Conservation (phyloP, 208 protist species). For the Acanthamoeba castellanii region DNA sequence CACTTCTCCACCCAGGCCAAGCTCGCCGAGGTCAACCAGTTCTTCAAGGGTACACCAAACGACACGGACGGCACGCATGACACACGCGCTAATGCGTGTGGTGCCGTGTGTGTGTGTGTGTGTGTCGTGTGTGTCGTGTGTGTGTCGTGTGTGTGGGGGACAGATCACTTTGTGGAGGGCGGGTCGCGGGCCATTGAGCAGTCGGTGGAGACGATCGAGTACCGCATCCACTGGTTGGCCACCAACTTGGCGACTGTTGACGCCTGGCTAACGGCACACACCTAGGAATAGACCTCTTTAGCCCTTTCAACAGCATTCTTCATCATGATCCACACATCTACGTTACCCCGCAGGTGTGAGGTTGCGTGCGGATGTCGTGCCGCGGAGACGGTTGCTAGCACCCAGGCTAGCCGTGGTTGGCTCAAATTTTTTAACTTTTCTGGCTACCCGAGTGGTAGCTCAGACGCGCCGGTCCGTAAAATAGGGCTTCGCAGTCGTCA, state of each 20-base stretch:
- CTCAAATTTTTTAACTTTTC: no score
- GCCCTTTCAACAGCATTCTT: no score
- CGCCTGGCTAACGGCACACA: not conserved
- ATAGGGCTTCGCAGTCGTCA: no score
- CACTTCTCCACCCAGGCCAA: constrained; percentile 41
- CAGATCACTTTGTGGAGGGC: constrained; percentile 62
- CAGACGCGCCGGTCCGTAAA: no score
- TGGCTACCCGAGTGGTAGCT: no score
- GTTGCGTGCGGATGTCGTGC: no score
- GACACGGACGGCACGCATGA: not conserved
- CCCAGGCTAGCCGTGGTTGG: no score
- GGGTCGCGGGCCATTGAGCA: constrained; percentile 71
- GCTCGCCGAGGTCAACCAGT: constrained; percentile 56
- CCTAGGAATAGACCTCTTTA: not conserved
- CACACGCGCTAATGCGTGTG: not conserved
- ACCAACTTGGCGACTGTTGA: not conserved
- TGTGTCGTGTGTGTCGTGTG: not conserved
- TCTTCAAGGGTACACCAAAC: constrained; percentile 18
- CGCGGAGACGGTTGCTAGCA: no score
- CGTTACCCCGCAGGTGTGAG: not conserved
- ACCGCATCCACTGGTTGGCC: constrained; percentile 44
- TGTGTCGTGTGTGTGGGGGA: not conserved
- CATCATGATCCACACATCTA: no score
- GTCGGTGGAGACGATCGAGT: constrained; percentile 70
- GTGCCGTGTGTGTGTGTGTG: not conserved